Percentiles rank a stretch among this genome's conserved stretches.
These are phyloP conservation scores for Glomus cerebriforme DNA, from an alignment of 192 early-diverging fungal genomes.

Conservation along the genomic window DNA sequence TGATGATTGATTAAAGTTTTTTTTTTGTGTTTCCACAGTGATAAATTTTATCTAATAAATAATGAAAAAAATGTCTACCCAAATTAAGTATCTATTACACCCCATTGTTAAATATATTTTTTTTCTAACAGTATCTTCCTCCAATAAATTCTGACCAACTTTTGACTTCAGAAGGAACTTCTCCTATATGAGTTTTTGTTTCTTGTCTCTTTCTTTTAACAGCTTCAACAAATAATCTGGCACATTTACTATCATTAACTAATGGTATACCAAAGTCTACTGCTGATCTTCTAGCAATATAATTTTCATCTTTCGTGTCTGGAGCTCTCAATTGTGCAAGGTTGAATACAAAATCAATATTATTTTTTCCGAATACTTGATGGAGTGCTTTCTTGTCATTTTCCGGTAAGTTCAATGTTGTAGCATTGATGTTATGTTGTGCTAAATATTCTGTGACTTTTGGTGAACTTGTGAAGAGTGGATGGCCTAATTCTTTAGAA, in stretches of 20 bases:
- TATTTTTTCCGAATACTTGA: constrained; percentile 56
- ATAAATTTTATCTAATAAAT: neutral
- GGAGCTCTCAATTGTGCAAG: constrained; percentile 67
- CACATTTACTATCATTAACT: constrained; percentile 94
- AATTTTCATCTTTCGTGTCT: constrained; percentile 63
- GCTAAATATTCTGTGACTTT: constrained; percentile 55
- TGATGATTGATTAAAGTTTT: too few relatives aligned
- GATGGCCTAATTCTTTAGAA: constrained; percentile 60
- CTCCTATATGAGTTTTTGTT: constrained; percentile 36
- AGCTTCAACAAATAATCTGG: constrained; percentile 90
- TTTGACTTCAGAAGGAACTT: constrained; percentile 66
- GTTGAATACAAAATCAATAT: constrained; percentile 74
- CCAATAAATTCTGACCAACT: constrained; percentile 71
- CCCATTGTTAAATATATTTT: neutral
- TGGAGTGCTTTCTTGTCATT: constrained; percentile 60
- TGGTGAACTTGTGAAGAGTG: constrained; percentile 69
- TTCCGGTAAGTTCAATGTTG: constrained; percentile 55
- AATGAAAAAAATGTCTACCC: neutral
- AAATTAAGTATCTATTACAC: neutral
- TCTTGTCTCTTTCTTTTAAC: constrained; percentile 54
- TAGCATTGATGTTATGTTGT: constrained; percentile 42
- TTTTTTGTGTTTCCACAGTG: too few relatives aligned
- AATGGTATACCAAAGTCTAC: constrained; percentile 96
- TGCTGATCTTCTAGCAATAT: constrained; percentile 88
- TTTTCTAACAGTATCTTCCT: constrained; percentile 40